Conservation (phyloP, 352 stramenopile genomes). For the Phytophthora pinifolia region DNA sequence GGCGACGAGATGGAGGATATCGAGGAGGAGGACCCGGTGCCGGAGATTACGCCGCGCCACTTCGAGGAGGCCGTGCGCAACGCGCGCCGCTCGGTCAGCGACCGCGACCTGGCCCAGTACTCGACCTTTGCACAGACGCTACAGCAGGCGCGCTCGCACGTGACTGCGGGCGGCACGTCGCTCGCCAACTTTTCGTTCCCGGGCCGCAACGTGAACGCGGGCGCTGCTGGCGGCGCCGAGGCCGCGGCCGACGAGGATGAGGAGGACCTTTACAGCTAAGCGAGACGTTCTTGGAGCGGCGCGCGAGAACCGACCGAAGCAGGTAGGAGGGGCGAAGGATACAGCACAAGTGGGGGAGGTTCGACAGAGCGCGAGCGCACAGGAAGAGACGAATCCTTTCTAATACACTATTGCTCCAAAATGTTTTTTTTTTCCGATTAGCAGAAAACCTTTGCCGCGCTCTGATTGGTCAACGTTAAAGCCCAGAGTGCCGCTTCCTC, state of each 20-base stretch:
- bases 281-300: constrained; percentile 16
- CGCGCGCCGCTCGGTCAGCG: constrained; percentile 96
- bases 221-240: constrained; percentile 39
- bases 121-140: constrained; percentile 90
- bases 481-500: not conserved
- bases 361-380: constrained; percentile 13
- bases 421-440: no score
- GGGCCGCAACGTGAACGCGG: constrained; percentile 58
- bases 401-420: constrained; percentile 41
- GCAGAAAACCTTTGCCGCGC: not conserved
- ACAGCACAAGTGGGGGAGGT: constrained; percentile 20
- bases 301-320: constrained; percentile 20
- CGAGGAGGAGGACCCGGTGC: constrained; percentile 96
- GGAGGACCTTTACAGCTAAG: constrained; percentile 98
- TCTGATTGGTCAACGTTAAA: constrained; percentile 1
- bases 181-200: constrained; percentile 98
- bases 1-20: constrained; percentile 89
- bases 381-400: constrained; percentile 22
- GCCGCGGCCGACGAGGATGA: constrained; percentile 95
- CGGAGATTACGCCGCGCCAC: constrained; percentile 93
- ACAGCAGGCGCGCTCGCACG: constrained; percentile 95
- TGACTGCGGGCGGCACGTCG: constrained; percentile 90
- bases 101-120: constrained; percentile 96
- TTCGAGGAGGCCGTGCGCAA: constrained; percentile 98
- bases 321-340: constrained; percentile 17